Evolutionary conservation across 2,329 filamentous ascomycete species (phyloP), one percentile per base, ranked within the genome.

Genomic region (Cladobotryum mycophilum): DNA sequence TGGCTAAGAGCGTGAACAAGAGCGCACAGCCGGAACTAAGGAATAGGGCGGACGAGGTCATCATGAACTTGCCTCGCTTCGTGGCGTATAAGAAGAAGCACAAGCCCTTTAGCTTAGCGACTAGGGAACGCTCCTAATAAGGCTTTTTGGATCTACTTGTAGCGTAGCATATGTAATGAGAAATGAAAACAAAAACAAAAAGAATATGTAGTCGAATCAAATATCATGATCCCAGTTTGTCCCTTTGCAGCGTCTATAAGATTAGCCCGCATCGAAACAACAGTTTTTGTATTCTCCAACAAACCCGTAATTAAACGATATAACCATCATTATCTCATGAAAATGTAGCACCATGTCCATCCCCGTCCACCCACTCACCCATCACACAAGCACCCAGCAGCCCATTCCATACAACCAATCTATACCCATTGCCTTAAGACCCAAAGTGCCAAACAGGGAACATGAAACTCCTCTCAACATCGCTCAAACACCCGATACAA

Each of bases 401-500:
- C 9, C 22, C 11, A 11, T n/a, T 8, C 9, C 25, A 30, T 30
- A 30, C 25, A 11, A 30, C 25, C 25, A 30, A 30, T 30, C 25
- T 30, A 30, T 30, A 8, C 6, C 25, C 25, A 30, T 30, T 30
- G 2, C 9, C 25, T 11, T 30, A 2, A 30, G 8, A 4, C 25
- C 25, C 3, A 3, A 30, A 30, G 25, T 30, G 6, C 30, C 41
- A 44, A 30, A 13, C 12, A 33, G 6, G 15, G 4, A 30, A 33
- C 12, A 14, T 30, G 12, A 36, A 35, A 36, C 37, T 30, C 44
- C 22, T 47, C n/a, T 80, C 67, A 97, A 67, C 93, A 97, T 49
- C 93, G 76, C 70, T 99, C 93, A 75, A 99, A 99, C 3, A 97
- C 91, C 42, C 88, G 76, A 68, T 99, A 99, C 52, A 99, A 65